Conservation (phyloP, 169 alveolate species). For the Toxoplasma gondii region DNA sequence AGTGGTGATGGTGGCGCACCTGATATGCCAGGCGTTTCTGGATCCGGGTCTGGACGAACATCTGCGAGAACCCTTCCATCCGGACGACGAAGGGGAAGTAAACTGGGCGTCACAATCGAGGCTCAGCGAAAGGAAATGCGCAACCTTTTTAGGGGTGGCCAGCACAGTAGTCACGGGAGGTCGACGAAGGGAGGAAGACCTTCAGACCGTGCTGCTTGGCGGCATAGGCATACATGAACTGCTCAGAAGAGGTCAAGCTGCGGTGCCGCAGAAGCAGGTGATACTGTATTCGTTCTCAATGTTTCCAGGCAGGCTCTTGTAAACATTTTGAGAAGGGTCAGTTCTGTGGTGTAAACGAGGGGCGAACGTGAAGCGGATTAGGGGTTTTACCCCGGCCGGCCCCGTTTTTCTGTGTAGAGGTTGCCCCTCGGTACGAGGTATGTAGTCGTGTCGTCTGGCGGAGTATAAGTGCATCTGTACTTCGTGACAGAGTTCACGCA, state of each 20-base stretch:
- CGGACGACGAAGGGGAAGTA: conserved; percentile 10
- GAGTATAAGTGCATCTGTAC: no score
- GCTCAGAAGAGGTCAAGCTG: background rate
- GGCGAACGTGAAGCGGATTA: no score
- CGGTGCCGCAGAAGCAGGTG: no score
- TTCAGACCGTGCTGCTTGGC: background rate
- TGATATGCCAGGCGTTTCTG: background rate
- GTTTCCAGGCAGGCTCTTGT: no score
- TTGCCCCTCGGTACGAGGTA: no score
- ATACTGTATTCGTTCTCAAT: no score
- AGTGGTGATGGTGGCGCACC: background rate
- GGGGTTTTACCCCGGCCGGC: no score
- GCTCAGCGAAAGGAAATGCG: conserved; percentile 13
- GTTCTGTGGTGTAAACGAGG: no score
- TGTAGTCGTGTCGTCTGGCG: no score
- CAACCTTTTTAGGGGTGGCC: background rate
- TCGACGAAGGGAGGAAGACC: background rate
- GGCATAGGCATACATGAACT: background rate
- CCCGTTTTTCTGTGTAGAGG: no score
- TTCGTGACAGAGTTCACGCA: no score
- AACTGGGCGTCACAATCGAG: conserved; percentile 7
- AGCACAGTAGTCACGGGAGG: background rate
- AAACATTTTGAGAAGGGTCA: no score
- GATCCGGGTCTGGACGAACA: background rate
- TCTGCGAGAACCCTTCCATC: background rate